These are phyloP conservation scores for Miscanthus lutarioriparius DNA, from an alignment of 176 grass and related monocot species.

Conservation along the genomic window DNA sequence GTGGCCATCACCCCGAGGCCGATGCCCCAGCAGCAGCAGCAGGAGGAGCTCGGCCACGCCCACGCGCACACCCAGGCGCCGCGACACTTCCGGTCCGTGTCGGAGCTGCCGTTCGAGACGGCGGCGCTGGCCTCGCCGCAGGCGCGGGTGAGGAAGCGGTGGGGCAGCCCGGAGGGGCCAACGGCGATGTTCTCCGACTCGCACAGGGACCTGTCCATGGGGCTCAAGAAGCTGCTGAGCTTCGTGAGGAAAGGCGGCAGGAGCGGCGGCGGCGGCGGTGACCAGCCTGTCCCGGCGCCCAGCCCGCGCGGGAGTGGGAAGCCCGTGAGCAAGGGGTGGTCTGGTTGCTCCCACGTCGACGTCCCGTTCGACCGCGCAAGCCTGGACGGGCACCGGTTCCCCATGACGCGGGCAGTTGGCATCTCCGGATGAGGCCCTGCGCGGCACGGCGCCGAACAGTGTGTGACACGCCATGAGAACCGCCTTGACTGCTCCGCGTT, in stretches of 20 bases:
- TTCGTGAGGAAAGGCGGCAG: conserved; percentile 48
- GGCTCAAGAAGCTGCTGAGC: conserved; percentile 57
- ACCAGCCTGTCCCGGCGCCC: background rate
- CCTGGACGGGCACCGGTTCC: conserved; percentile 49
- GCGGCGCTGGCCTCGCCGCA: background rate
- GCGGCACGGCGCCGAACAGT: background rate
- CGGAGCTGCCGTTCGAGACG: conserved; percentile 31
- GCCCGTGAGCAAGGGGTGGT: conserved; percentile 45
- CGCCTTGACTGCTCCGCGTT: background rate
- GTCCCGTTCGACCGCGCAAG: conserved; percentile 38
- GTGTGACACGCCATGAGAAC: background rate
- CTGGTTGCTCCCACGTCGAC: conserved; percentile 33
- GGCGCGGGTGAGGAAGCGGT: conserved; percentile 38
- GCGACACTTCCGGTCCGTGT: conserved; percentile 36
- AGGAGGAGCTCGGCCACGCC: background rate
- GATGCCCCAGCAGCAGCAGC: background rate
- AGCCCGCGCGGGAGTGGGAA: conserved; percentile 29
- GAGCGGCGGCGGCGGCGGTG: background rate
- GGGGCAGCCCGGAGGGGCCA: conserved; percentile 43
- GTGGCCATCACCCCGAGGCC: conserved; percentile 16
- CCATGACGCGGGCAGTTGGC: conserved; percentile 52
- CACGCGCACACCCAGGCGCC: background rate
- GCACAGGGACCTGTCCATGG: conserved; percentile 46
- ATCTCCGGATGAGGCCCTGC: conserved; percentile 33
- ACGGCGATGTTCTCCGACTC: conserved; percentile 32